Conservation (phyloP, 106 monocot species). For the Dendrobium chrysotoxum region DNA sequence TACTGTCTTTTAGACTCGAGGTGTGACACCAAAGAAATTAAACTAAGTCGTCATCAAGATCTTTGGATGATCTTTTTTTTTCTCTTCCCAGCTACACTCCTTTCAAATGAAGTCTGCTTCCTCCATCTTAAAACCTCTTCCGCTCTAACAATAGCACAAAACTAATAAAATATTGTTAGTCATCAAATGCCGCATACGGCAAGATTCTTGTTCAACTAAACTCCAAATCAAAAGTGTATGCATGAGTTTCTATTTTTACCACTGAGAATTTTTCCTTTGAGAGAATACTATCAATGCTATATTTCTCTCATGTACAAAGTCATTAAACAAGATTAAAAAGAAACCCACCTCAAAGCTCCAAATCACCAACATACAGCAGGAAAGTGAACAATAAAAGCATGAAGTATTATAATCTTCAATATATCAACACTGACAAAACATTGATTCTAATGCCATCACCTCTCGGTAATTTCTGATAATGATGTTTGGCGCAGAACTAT, state of each 20-base stretch:
- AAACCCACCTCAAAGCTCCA: neutral
- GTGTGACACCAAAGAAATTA: too few relatives aligned
- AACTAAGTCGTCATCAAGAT: too few relatives aligned
- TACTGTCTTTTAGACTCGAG: too few relatives aligned
- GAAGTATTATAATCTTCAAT: neutral
- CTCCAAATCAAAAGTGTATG: too few relatives aligned
- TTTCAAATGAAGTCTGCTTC: too few relatives aligned
- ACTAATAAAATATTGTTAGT: too few relatives aligned
- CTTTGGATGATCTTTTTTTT: too few relatives aligned
- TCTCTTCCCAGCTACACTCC: too few relatives aligned
- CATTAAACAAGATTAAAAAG: neutral
- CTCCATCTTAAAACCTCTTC: too few relatives aligned
- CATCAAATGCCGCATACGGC: too few relatives aligned
- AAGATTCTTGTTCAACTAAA: too few relatives aligned
- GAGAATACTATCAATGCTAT: neutral
- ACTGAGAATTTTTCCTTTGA: neutral
- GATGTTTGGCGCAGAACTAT: constrained; percentile 65
- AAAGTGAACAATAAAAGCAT: neutral
- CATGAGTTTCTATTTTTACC: neutral
- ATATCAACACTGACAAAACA: neutral
- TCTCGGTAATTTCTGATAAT: constrained; percentile 69
- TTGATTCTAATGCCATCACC: constrained; percentile 27
- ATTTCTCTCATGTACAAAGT: neutral
- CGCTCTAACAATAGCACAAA: too few relatives aligned
- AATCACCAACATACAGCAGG: neutral